A percentile compares a stretch with the other conserved stretches of the same genome.
These are phyloP conservation scores for Pleurotus tuoliensis DNA, from an alignment of 768 basidiomycete species.

Conservation along the genomic window DNA sequence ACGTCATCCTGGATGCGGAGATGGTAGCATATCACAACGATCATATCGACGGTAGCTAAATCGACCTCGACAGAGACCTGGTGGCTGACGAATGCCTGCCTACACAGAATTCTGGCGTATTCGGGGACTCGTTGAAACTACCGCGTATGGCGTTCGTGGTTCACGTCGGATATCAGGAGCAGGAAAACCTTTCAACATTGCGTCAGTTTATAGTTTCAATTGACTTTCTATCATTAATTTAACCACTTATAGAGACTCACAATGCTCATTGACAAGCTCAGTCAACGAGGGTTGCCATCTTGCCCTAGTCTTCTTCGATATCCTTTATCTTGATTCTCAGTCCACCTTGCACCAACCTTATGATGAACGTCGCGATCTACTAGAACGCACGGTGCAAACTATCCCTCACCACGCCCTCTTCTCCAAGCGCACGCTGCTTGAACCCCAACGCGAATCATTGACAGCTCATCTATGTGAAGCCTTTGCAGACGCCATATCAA, in stretches of 20 bases:
- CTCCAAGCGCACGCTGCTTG: constrained; percentile 49
- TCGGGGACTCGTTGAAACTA: constrained; percentile 51
- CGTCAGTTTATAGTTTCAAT: constrained; percentile 1
- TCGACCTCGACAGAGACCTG: not conserved
- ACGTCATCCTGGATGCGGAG: constrained; percentile 74
- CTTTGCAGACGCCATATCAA: constrained; percentile 50
- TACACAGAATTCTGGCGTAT: constrained; percentile 74
- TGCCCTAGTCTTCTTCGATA: constrained; percentile 84
- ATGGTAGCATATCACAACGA: constrained; percentile 80
- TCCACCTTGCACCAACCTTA: constrained; percentile 59
- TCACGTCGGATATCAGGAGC: constrained; percentile 16
- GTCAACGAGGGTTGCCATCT: constrained; percentile 48
- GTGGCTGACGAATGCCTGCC: not conserved
- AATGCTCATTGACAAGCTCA: constrained; percentile 28
- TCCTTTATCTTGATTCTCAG: constrained; percentile 63
- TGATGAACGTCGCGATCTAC: constrained; percentile 48
- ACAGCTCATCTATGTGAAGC: constrained; percentile 29
- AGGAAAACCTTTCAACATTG: constrained; percentile 14
- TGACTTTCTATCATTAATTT: constrained; percentile 11
- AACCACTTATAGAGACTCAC: constrained; percentile 21
- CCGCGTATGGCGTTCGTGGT: constrained; percentile 51
- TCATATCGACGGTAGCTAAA: constrained; percentile 64
- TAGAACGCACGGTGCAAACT: constrained; percentile 53
- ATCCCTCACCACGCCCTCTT: constrained; percentile 65
- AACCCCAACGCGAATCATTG: constrained; percentile 24